phyloP scores from a whole-genome alignment of 768 basidiomycete species.

The Suillus clintonianus region DNA sequence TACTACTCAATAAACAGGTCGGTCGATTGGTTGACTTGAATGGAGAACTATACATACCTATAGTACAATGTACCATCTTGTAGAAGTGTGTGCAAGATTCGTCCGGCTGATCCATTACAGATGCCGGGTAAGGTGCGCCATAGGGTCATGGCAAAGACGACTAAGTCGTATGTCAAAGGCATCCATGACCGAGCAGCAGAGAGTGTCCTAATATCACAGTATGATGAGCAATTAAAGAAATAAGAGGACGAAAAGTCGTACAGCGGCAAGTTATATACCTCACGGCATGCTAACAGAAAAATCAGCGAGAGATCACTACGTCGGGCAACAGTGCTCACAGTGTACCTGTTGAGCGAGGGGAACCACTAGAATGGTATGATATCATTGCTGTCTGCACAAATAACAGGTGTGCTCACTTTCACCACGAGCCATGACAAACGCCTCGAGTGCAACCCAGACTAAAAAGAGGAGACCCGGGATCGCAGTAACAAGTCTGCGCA shows the following conservation, averaged over 20 bases:
- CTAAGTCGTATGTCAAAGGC: slow-evolving; percentile 49
- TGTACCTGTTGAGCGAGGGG: neutral
- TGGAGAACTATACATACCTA: slow-evolving; percentile 26
- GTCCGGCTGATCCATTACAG: slow-evolving; percentile 30
- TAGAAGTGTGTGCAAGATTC: slow-evolving; percentile 40
- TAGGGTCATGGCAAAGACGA: slow-evolving; percentile 42
- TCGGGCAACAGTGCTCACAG: neutral
- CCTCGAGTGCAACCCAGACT: neutral
- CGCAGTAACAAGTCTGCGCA: neutral
- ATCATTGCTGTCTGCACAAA: neutral
- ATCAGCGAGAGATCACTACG: neutral
- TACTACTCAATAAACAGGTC: slow-evolving; percentile 25
- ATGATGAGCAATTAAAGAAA: neutral
- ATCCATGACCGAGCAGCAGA: slow-evolving; percentile 39
- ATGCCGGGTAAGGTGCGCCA: slow-evolving; percentile 40
- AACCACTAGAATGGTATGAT: neutral
- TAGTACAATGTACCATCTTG: slow-evolving; percentile 51
- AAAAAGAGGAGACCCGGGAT: neutral
- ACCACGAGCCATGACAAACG: neutral
- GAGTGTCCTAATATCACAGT: neutral
- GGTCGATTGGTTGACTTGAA: neutral
- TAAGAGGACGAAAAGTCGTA: neutral
- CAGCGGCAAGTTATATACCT: neutral
- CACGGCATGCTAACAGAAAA: neutral
- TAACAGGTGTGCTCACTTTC: neutral